Evolutionary conservation across 805 yeast genomes (phyloP), one percentile per base, ranked within the genome.

Genomic region (Naumovozyma dairenensis): DNA sequence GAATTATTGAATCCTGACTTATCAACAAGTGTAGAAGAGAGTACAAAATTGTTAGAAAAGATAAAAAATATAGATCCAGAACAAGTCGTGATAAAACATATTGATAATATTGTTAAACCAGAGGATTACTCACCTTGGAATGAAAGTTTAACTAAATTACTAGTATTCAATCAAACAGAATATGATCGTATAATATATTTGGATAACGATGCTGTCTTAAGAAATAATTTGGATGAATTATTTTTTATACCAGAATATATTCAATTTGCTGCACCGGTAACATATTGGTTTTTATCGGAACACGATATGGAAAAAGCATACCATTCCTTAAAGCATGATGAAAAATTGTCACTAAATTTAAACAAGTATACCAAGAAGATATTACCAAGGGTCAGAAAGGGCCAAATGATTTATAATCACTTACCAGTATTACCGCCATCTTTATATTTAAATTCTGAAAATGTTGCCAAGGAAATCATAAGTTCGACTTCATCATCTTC

Each of bases 181-280:
- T 77, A 62, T 46, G 71, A 72, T 17, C 52, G 79, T 29, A 48
- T 77, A 13, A 63, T 77, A 10, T 75, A 66, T 48, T 51, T 77
- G 44, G 84, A 77, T 49, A 64, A 76, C 7, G 83, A 77, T 54
- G 66, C 77, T 2, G 37, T 63, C 42, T 44, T 74, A 10, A 40
- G 49, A 13, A 49, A 50, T 7, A 51, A 63, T 27, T 37, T 74
- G 45, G 78, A 73, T 51, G 76, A 72, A 38, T 46, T 72, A 27
- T 71, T 73, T 43, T 66, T 70, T 38, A 25, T 69, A 3, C 76
- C 77, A 7, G 64, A 63, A 1, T 62, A 64, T 29, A 56, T 54
- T 20, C 39, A 62, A 34, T 48, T 72, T 32, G 71, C 74, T 0
- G 59, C 67, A 25, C 69, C 76, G 3, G 39, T 67, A 0, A 64